A percentile compares a stretch with the other conserved stretches of the same genome.
These are phyloP conservation scores for Aspergillus biplanus DNA, from an alignment of 495 filamentous ascomycete genomes.

Conservation along the genomic window DNA sequence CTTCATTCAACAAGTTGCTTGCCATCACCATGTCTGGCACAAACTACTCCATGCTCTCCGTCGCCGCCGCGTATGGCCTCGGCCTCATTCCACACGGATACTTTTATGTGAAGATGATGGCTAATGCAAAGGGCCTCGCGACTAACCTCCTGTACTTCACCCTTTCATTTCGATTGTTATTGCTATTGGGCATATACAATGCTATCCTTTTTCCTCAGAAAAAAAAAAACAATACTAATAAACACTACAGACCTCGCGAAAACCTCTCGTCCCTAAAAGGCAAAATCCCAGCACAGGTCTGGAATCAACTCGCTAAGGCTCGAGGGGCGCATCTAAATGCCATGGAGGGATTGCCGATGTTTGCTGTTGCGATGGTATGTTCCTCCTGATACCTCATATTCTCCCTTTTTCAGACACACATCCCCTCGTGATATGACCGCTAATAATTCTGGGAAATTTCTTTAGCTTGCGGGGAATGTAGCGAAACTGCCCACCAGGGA, in stretches of 20 bases:
- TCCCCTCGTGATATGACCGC: no score
- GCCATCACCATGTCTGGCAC: constrained; percentile 6
- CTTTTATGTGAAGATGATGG: constrained; percentile 36
- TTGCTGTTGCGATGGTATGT: constrained; percentile 35
- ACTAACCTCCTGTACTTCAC: constrained; percentile 30
- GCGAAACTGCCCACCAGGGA: constrained; percentile 31
- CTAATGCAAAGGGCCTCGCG: constrained; percentile 31
- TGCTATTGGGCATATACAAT: no score
- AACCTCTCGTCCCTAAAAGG: constrained; percentile 33
- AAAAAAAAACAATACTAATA: constrained; percentile 5
- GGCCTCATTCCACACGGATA: constrained; percentile 32
- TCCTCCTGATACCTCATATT: background rate
- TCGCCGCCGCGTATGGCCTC: constrained; percentile 32
- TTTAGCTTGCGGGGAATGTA: constrained; percentile 31
- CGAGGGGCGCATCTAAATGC: constrained; percentile 36
- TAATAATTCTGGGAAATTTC: background rate
- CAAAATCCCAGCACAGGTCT: constrained; percentile 25
- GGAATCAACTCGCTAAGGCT: constrained; percentile 31
- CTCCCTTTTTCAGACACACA: no score
- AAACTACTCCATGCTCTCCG: constrained; percentile 34
- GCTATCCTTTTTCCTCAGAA: background rate
- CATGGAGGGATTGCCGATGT: constrained; percentile 33
- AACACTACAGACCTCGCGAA: constrained; percentile 28
- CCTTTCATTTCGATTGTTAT: background rate
- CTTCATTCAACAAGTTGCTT: background rate